These are phyloP conservation scores for Coemansia sp. DNA, from an alignment of 192 early-diverging fungal species.

Conservation along the genomic window DNA sequence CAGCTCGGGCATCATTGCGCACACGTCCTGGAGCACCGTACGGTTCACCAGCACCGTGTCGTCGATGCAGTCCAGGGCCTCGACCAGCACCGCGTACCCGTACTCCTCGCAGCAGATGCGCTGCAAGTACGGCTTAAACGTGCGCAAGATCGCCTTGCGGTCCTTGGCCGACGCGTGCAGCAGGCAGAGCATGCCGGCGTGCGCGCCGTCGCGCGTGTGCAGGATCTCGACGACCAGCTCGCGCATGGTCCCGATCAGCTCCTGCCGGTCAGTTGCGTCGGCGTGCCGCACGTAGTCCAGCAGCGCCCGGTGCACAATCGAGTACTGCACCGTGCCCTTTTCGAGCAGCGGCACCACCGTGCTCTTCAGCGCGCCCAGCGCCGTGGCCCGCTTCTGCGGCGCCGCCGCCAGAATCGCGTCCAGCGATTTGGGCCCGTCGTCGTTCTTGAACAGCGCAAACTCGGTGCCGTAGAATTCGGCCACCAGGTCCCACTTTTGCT, in stretches of 20 bases:
- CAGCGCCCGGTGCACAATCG: conserved; percentile 82
- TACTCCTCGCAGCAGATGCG: conserved; percentile 87
- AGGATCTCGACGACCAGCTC: conserved; percentile 81
- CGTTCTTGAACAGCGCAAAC: conserved; percentile 74
- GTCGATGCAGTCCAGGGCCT: conserved; percentile 83
- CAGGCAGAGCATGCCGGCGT: conserved; percentile 77
- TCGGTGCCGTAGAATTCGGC: conserved; percentile 95
- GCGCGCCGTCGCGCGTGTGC: conserved; percentile 89
- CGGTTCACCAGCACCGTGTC: conserved; percentile 86
- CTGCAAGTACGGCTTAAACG: conserved; percentile 73
- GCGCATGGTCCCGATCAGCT: conserved; percentile 73
- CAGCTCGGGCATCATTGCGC: conserved; percentile 51
- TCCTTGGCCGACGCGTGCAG: conserved; percentile 80
- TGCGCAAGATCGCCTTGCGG: conserved; percentile 83
- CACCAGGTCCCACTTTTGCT: conserved; percentile 67
- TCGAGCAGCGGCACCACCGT: conserved; percentile 70
- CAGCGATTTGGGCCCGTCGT: conserved; percentile 5
- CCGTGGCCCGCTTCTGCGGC: conserved; percentile 38
- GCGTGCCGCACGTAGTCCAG: conserved; percentile 77
- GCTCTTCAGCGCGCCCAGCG: conserved; percentile 67
- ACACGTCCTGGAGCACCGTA: conserved; percentile 60
- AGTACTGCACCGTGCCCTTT: conserved; percentile 72
- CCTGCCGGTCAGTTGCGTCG: conserved; percentile 56
- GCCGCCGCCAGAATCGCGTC: conserved; percentile 54
- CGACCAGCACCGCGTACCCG: conserved; percentile 79